A percentile compares a stretch with the other conserved stretches of the same genome.
Conservation (phyloP, 768 basidiomycete genomes). For the Strobilomyces dryophilus region DNA sequence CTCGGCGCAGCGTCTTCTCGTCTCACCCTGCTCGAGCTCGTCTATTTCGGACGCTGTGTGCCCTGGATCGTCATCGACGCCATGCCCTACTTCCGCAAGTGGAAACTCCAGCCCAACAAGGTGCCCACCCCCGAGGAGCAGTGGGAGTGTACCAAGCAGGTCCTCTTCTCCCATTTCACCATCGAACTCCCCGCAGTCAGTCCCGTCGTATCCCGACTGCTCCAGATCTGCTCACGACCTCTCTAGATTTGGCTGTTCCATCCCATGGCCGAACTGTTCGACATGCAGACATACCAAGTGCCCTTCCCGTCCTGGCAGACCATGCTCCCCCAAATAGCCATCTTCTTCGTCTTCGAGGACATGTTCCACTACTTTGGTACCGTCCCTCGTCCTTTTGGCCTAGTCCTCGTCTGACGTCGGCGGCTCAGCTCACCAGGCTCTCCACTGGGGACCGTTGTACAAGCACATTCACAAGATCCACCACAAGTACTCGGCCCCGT, state of each 20-base stretch:
- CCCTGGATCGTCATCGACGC: constrained; percentile 96
- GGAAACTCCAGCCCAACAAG: constrained; percentile 91
- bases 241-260: constrained; percentile 86
- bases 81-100: constrained; percentile 88
- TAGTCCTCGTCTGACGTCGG: neutral
- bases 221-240: neutral
- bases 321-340: constrained; percentile 71
- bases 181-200: constrained; percentile 86
- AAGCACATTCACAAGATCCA: constrained; percentile 96
- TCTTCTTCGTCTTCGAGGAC: constrained; percentile 97
- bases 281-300: constrained; percentile 90
- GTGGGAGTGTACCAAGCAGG: constrained; percentile 94
- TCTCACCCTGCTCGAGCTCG: constrained; percentile 48
- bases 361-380: constrained; percentile 86
- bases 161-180: constrained; percentile 93
- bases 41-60: constrained; percentile 93
- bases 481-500: constrained; percentile 95
- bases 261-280: constrained; percentile 80
- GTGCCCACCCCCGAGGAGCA: constrained; percentile 77
- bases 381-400: constrained; percentile 14
- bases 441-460: constrained; percentile 83
- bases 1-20: neutral
- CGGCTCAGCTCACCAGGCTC: constrained; percentile 72
- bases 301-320: constrained; percentile 75
- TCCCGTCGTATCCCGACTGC: constrained; percentile 2